Conservation (phyloP, 495 filamentous ascomycete genomes). For the Podospora pseudocomata region DNA sequence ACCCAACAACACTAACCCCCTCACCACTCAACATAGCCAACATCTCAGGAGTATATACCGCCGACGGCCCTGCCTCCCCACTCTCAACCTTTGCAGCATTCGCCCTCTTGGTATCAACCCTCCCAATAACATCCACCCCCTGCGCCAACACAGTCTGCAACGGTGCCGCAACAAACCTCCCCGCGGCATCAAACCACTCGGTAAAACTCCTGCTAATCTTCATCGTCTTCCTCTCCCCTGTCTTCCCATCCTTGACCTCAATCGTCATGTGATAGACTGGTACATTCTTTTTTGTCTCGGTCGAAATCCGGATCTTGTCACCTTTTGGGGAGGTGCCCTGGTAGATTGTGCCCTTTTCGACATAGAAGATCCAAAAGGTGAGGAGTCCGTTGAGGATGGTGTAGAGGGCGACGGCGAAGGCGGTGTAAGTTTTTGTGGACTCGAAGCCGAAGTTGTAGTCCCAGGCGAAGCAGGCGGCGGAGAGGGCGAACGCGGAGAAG, state of each 20-base stretch:
- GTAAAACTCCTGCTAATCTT: constrained; percentile 69
- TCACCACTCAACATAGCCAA: constrained; percentile 40
- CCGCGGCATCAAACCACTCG: constrained; percentile 79
- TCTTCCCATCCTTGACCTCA: constrained; percentile 46
- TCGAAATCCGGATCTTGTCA: constrained; percentile 56
- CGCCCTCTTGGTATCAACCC: constrained; percentile 60
- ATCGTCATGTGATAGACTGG: constrained; percentile 74
- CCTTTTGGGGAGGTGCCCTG: constrained; percentile 53
- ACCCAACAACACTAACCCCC: constrained; percentile 24
- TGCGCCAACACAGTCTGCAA: constrained; percentile 78
- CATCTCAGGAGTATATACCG: constrained; percentile 37
- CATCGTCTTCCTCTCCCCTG: constrained; percentile 45
- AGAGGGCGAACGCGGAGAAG: constrained; percentile 75
- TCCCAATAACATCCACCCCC: constrained; percentile 63
- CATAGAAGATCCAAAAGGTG: constrained; percentile 80
- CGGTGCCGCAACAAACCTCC: constrained; percentile 75
- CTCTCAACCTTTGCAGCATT: constrained; percentile 18
- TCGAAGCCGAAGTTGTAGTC: constrained; percentile 93
- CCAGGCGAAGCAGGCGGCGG: constrained; percentile 77
- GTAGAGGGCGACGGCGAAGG: constrained; percentile 73
- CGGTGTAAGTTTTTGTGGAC: constrained; percentile 67
- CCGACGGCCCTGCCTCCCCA: constrained; percentile 11
- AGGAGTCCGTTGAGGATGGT: constrained; percentile 73
- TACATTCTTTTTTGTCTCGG: constrained; percentile 68
- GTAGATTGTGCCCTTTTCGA: constrained; percentile 81